phyloP scores from a whole-genome alignment of 805 yeast species.

The Yarrowia alimentaria region DNA sequence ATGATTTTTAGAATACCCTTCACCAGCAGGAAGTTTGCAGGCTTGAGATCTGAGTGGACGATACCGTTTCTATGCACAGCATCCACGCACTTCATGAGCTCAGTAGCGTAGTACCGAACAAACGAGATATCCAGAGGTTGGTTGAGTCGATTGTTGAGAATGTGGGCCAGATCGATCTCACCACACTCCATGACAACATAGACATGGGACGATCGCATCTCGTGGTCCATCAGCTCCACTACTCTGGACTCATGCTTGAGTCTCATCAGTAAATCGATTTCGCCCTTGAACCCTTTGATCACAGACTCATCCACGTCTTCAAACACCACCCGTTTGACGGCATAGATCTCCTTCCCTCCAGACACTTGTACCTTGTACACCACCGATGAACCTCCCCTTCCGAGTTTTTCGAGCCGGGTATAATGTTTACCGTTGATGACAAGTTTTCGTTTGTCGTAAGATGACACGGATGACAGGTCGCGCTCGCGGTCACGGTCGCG shows the following conservation, averaged over 20 bases:
- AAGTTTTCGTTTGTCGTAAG: constrained; percentile 38
- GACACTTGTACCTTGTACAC: constrained; percentile 72
- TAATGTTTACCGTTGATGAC: constrained; percentile 61
- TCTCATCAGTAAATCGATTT: constrained; percentile 68
- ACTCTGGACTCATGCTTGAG: constrained; percentile 66
- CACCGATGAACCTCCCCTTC: constrained; percentile 90
- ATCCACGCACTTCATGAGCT: constrained; percentile 74
- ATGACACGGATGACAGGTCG: constrained; percentile 10
- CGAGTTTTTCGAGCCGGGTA: constrained; percentile 73
- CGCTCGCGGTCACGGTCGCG: not conserved
- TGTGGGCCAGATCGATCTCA: constrained; percentile 82
- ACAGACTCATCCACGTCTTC: constrained; percentile 73
- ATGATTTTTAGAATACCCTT: constrained; percentile 81
- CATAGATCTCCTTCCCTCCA: constrained; percentile 57
- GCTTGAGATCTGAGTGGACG: constrained; percentile 77
- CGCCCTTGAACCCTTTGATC: constrained; percentile 81
- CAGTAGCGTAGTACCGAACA: constrained; percentile 74
- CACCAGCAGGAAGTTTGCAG: constrained; percentile 56
- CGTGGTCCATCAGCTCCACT: constrained; percentile 71
- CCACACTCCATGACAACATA: constrained; percentile 92
- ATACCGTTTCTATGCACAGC: constrained; percentile 87
- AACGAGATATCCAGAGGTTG: constrained; percentile 65
- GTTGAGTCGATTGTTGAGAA: constrained; percentile 56
- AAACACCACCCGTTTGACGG: constrained; percentile 76
- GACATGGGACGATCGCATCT: constrained; percentile 61